phyloP scores from a whole-genome alignment of 2,329 filamentous ascomycete genomes.

The Aureobasidium sp. region DNA sequence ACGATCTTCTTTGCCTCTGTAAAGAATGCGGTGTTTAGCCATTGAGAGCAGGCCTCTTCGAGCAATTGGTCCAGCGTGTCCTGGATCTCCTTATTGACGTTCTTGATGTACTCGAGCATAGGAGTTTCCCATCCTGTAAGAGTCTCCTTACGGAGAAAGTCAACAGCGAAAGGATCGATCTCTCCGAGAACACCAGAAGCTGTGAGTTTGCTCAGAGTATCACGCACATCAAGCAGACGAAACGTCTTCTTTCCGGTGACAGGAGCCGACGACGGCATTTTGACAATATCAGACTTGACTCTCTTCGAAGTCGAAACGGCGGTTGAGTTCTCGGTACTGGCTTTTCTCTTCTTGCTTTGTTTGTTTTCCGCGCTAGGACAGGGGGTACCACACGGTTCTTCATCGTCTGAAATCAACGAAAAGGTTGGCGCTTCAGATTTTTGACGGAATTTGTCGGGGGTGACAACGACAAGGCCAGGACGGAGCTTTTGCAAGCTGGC shows the following conservation, averaged over 20 bases:
- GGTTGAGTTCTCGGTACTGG: background rate
- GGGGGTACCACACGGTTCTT: conserved; percentile 17
- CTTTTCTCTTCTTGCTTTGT: background rate
- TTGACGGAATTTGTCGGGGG: conserved; percentile 22
- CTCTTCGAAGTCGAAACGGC: background rate
- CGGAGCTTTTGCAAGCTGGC: conserved; percentile 29
- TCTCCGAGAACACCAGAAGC: conserved; percentile 29
- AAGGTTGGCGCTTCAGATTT: conserved; percentile 11
- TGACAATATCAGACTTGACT: background rate
- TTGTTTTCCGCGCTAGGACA: conserved; percentile 10
- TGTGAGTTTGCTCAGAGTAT: conserved; percentile 8
- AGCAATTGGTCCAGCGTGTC: conserved; percentile 19
- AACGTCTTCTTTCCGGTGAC: background rate
- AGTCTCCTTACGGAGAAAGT: conserved; percentile 26
- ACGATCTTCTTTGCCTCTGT: conserved; percentile 24
- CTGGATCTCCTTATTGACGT: conserved; percentile 24
- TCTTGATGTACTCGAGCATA: conserved; percentile 25
- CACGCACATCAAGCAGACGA: conserved; percentile 3
- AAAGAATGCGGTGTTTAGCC: conserved; percentile 29
- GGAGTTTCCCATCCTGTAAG: conserved; percentile 29
- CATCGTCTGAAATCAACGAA: conserved; percentile 20
- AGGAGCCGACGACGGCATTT: background rate
- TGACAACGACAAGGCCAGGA: conserved; percentile 24
- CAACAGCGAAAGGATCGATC: conserved; percentile 30
- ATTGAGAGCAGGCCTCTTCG: conserved; percentile 26